phyloP scores from a whole-genome alignment of 257 asterid genomes.

The Ligustrum vulgare region DNA sequence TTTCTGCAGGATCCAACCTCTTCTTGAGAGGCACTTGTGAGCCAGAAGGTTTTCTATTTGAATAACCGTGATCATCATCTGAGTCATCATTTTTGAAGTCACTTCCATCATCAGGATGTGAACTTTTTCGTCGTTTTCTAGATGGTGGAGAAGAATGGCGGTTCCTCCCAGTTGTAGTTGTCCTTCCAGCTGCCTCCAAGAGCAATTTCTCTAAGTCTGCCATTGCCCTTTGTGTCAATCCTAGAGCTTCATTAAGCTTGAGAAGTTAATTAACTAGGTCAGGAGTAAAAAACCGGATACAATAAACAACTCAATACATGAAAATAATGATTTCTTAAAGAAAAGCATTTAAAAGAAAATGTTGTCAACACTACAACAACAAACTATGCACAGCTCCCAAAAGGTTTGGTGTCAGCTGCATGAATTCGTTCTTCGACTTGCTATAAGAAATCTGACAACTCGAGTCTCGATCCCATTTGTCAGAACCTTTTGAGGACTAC shows the following conservation, averaged over 20 bases:
- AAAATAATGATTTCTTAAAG: constrained; percentile 1
- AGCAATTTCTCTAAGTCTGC: constrained; percentile 83
- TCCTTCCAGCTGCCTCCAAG: constrained; percentile 92
- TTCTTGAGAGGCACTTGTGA: constrained; percentile 93
- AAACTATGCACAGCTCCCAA: not conserved
- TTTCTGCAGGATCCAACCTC: constrained; percentile 74
- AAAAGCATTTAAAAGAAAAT: constrained; percentile 2
- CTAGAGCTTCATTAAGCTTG: constrained; percentile 15
- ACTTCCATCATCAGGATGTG: constrained; percentile 83
- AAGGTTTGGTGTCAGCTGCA: not conserved
- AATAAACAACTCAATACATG: not conserved
- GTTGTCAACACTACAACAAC: not conserved
- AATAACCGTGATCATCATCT: constrained; percentile 74
- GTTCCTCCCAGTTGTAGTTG: constrained; percentile 55
- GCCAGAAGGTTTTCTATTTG: constrained; percentile 70
- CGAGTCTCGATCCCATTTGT: not conserved
- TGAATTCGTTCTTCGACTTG: not conserved
- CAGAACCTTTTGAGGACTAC: not conserved
- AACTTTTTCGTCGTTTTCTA: constrained; percentile 51
- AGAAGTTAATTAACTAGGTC: not conserved
- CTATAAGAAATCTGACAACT: not conserved
- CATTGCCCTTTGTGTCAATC: constrained; percentile 43
- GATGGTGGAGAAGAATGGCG: constrained; percentile 71
- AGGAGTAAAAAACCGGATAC: constrained; percentile 9
- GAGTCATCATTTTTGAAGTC: constrained; percentile 86